Conservation (phyloP, 139 green algal genomes). For the Ulvella scutata region DNA sequence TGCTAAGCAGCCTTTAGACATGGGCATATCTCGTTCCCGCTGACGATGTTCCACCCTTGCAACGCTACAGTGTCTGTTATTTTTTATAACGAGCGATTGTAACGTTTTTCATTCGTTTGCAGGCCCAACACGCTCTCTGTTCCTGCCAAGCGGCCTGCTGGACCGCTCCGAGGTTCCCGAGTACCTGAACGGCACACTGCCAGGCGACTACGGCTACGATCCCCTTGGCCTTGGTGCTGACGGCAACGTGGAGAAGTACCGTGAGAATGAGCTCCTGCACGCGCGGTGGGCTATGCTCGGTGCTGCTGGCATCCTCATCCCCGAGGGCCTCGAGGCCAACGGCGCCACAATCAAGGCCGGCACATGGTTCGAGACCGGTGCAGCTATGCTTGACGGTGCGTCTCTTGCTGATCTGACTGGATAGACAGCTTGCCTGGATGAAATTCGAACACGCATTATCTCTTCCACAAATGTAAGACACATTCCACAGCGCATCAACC, state of each 20-base stretch:
- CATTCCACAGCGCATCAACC: background rate
- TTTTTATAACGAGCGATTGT: background rate
- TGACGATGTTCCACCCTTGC: too few species aligned
- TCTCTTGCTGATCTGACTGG: too few species aligned
- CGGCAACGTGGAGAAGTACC: slow-evolving; percentile 76
- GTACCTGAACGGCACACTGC: slow-evolving; percentile 76
- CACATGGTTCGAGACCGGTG: slow-evolving; percentile 87
- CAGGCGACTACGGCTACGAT: slow-evolving; percentile 89
- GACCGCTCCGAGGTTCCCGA: slow-evolving; percentile 56
- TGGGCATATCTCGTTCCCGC: too few species aligned
- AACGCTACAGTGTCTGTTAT: too few species aligned
- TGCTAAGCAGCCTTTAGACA: too few species aligned
- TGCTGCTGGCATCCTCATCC: slow-evolving; percentile 87
- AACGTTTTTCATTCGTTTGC: slow-evolving; percentile 6
- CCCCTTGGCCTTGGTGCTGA: slow-evolving; percentile 83
- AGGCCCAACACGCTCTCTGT: slow-evolving; percentile 68
- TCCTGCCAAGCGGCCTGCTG: slow-evolving; percentile 71
- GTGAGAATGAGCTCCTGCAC: slow-evolving; percentile 82
- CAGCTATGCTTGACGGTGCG: slow-evolving; percentile 76
- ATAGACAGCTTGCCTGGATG: too few species aligned
- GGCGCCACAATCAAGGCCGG: slow-evolving; percentile 68
- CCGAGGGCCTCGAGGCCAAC: slow-evolving; percentile 84
- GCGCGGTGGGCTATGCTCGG: slow-evolving; percentile 95
- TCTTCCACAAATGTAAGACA: too few species aligned
- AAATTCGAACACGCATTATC: too few species aligned